Percentiles rank a stretch among this genome's conserved stretches.
phyloP scores from a whole-genome alignment of 2,329 filamentous ascomycete species.

The Byssothecium circinans region DNA sequence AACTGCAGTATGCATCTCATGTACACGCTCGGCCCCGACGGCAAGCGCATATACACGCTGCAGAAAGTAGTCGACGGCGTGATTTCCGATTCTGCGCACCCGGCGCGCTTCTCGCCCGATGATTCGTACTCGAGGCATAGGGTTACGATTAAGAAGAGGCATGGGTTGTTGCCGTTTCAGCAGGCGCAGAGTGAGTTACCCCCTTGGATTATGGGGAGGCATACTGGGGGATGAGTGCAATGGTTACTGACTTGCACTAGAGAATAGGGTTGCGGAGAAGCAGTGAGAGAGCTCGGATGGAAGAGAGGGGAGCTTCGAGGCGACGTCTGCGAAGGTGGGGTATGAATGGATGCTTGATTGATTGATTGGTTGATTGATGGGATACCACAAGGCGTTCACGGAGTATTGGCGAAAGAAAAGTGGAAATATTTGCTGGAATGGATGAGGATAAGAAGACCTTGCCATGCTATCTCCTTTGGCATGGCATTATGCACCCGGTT shows the following conservation, averaged over 20 bases:
- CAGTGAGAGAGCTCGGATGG: neutral
- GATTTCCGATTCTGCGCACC: conserved; percentile 94
- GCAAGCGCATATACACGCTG: conserved; percentile 92
- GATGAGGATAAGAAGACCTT: too few relatives aligned
- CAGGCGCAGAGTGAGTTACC: conserved; percentile 51
- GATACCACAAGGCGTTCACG: conserved; percentile 1
- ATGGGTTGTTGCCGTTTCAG: conserved; percentile 84
- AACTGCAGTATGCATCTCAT: conserved; percentile 65
- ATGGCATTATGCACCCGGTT: too few relatives aligned
- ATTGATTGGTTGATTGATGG: too few relatives aligned
- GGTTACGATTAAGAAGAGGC: conserved; percentile 92
- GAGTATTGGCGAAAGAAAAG: neutral
- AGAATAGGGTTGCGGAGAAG: conserved; percentile 11
- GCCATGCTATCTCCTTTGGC: too few relatives aligned
- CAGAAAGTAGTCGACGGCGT: conserved; percentile 82
- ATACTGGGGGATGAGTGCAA: neutral
- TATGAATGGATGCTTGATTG: neutral
- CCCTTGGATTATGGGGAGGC: neutral
- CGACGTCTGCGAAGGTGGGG: neutral
- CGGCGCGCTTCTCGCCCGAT: conserved; percentile 94
- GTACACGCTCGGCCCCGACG: conserved; percentile 82
- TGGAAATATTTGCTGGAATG: neutral
- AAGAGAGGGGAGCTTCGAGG: neutral
- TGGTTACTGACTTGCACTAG: conserved; percentile 2
- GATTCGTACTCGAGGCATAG: conserved; percentile 97